Evolutionary conservation across 495 filamentous ascomycete genomes (phyloP).

Genomic region (Astrothelium subdiscretum): DNA sequence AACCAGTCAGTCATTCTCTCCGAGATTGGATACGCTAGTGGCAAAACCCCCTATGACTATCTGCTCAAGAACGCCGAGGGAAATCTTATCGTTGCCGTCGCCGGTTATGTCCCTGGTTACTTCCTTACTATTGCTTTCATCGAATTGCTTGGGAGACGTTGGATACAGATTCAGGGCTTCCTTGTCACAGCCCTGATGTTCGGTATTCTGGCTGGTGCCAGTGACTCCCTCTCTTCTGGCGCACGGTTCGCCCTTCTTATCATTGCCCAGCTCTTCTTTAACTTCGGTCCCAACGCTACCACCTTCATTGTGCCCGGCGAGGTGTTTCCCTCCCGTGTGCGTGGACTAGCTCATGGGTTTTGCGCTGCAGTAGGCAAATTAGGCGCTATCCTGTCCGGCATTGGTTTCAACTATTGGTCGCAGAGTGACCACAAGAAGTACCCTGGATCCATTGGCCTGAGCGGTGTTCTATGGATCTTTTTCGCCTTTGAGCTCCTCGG

Average conservation of each 20-base stretch:
- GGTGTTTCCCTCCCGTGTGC: constrained; percentile 10
- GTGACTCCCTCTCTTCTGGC: constrained; percentile 21
- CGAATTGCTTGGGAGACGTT: constrained; percentile 24
- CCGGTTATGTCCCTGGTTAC: constrained; percentile 30
- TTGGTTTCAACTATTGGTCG: constrained; percentile 3
- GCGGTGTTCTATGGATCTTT: constrained; percentile 1
- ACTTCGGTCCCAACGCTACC: constrained; percentile 26
- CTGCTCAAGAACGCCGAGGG: constrained; percentile 27
- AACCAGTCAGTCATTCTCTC: constrained; percentile 29
- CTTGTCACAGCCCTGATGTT: constrained; percentile 23
- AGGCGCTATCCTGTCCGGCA: constrained; percentile 7
- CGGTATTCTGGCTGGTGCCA: constrained; percentile 28
- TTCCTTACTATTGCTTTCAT: constrained; percentile 29
- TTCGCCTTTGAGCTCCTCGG: background rate
- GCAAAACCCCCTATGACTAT: constrained; percentile 23
- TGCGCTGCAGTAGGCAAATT: constrained; percentile 8
- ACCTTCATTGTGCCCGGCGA: constrained; percentile 20
- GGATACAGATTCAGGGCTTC: constrained; percentile 26
- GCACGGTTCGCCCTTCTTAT: constrained; percentile 25
- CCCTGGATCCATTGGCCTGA: background rate
- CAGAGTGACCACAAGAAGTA: background rate
- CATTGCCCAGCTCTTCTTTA: constrained; percentile 23
- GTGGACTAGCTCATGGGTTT: constrained; percentile 9
- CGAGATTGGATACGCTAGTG: constrained; percentile 26
- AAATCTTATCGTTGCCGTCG: constrained; percentile 28